Conservation (phyloP, 257 asterid genomes). For the Cruciata laevipes region DNA sequence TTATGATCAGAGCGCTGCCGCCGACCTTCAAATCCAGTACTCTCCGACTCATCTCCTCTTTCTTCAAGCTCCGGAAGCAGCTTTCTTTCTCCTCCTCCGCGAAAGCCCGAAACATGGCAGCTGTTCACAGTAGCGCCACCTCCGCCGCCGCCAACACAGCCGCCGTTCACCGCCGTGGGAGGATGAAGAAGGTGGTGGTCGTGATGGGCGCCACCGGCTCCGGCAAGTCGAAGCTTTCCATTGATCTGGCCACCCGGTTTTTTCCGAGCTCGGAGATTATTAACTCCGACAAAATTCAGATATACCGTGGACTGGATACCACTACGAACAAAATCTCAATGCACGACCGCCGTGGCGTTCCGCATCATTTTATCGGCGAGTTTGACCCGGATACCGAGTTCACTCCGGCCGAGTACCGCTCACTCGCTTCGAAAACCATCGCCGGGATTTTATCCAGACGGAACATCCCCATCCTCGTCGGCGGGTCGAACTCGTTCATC, state of each 20-base stretch:
- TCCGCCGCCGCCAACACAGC: slow-evolving; percentile 15
- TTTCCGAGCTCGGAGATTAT: slow-evolving; percentile 62
- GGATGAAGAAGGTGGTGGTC: slow-evolving; percentile 37
- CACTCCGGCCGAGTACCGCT: slow-evolving; percentile 53
- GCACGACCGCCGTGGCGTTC: slow-evolving; percentile 43
- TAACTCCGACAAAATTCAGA: slow-evolving; percentile 88
- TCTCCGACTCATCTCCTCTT: slow-evolving; percentile 16
- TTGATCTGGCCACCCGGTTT: slow-evolving; percentile 58
- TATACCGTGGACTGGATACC: slow-evolving; percentile 51
- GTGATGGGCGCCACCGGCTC: slow-evolving; percentile 90
- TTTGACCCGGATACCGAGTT: slow-evolving; percentile 59
- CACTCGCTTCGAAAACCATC: slow-evolving; percentile 27
- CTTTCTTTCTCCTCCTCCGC: background rate
- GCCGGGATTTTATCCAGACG: slow-evolving; percentile 32
- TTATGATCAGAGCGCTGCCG: slow-evolving; percentile 41
- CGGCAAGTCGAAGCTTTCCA: slow-evolving; percentile 77
- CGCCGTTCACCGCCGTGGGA: slow-evolving; percentile 24
- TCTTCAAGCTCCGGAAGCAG: background rate
- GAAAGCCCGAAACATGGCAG: slow-evolving; percentile 14
- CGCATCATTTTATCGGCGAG: slow-evolving; percentile 74
- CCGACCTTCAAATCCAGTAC: slow-evolving; percentile 11
- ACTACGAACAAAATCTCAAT: slow-evolving; percentile 74
- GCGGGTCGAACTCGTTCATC: slow-evolving; percentile 84
- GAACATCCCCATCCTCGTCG: slow-evolving; percentile 54
- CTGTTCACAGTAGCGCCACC: slow-evolving; percentile 24